These are phyloP conservation scores for Rhizopus arrhizus DNA, from an alignment of 371 early-diverging fungal species.

Conservation along the genomic window DNA sequence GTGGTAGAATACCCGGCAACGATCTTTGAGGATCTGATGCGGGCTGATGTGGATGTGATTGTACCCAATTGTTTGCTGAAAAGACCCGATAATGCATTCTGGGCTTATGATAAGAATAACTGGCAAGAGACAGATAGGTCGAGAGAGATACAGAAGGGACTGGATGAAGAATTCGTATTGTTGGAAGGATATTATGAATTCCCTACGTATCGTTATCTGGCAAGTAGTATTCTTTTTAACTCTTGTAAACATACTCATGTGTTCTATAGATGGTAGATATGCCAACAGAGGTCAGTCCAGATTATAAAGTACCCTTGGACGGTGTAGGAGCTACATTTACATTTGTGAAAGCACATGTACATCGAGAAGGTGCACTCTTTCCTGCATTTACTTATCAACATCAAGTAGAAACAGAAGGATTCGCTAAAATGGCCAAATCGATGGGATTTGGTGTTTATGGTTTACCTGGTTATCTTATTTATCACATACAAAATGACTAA, in stretches of 20 bases:
- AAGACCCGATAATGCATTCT: slow-evolving; percentile 41
- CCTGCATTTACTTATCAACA: slow-evolving; percentile 67
- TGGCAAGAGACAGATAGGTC: slow-evolving; percentile 66
- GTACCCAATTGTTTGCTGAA: slow-evolving; percentile 62
- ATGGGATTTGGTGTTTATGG: slow-evolving; percentile 55
- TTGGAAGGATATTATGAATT: slow-evolving; percentile 54
- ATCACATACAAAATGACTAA: slow-evolving; percentile 33
- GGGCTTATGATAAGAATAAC: slow-evolving; percentile 69
- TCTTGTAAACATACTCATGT: background rate
- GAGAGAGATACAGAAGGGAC: slow-evolving; percentile 49
- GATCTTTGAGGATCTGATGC: slow-evolving; percentile 59
- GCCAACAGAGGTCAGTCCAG: slow-evolving; percentile 39
- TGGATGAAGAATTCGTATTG: slow-evolving; percentile 50
- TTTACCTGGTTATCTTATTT: slow-evolving; percentile 50
- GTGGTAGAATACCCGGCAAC: slow-evolving; percentile 58
- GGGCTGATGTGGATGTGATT: slow-evolving; percentile 64
- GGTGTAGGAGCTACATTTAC: slow-evolving; percentile 52
- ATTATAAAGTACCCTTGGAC: slow-evolving; percentile 39
- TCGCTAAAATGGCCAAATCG: slow-evolving; percentile 74
- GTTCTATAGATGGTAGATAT: slow-evolving; percentile 48
- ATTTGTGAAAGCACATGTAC: slow-evolving; percentile 66
- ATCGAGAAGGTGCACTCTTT: slow-evolving; percentile 69
- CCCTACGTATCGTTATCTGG: slow-evolving; percentile 42
- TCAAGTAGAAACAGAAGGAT: slow-evolving; percentile 78
- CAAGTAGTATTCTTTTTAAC: slow-evolving; percentile 16